Conservation (phyloP, 2,329 filamentous ascomycete genomes). For the Paraconiothyrium sp. region DNA sequence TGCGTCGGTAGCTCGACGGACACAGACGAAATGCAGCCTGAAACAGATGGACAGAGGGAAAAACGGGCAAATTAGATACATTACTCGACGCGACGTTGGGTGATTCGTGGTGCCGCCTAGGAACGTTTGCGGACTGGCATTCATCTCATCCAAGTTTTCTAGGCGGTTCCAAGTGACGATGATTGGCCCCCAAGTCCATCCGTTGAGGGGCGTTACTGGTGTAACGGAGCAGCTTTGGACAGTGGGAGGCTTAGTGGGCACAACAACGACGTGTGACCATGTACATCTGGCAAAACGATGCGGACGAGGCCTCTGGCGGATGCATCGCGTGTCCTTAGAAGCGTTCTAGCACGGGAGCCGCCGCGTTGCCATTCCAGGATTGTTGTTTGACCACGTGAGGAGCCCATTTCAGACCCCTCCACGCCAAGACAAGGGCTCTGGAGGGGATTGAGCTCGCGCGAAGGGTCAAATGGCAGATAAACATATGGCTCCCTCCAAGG, state of each 20-base stretch:
- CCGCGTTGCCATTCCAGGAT: background rate
- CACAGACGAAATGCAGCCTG: conserved; percentile 19
- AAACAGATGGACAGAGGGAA: conserved; percentile 21
- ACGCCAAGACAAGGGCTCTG: conserved; percentile 20
- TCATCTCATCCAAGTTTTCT: conserved; percentile 39
- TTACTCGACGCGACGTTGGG: conserved; percentile 24
- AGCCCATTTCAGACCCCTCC: conserved; percentile 8
- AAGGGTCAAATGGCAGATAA: no score
- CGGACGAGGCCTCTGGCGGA: conserved; percentile 1
- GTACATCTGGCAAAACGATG: conserved; percentile 15
- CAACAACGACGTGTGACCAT: conserved; percentile 12
- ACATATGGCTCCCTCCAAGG: background rate
- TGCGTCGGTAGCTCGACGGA: background rate
- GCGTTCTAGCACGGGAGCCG: conserved; percentile 2
- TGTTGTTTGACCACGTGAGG: conserved; percentile 15
- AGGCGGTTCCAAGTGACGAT: conserved; percentile 41
- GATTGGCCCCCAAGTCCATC: conserved; percentile 38
- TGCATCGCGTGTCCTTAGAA: conserved; percentile 1
- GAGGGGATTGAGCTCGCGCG: background rate
- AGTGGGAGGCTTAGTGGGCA: conserved; percentile 11
- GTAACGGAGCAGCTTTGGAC: conserved; percentile 25
- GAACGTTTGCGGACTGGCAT: background rate
- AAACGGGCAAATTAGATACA: conserved; percentile 17
- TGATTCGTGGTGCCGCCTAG: conserved; percentile 23
- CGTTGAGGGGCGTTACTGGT: conserved; percentile 34